phyloP scores from a whole-genome alignment of 768 basidiomycete species.

The Podaxis sp. region DNA sequence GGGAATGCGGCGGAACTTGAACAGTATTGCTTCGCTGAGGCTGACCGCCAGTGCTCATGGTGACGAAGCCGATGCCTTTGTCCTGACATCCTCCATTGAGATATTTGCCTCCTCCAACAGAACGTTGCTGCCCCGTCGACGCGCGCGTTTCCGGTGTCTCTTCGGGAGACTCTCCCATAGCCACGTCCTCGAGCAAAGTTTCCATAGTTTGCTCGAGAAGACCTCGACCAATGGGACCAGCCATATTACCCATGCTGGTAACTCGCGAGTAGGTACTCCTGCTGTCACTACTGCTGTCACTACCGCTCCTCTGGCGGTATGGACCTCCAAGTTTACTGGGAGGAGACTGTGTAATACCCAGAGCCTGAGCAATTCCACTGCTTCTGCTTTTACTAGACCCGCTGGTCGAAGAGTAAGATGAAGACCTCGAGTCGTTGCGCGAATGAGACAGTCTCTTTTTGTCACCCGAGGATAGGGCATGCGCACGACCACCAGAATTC shows the following conservation, averaged over 20 bases:
- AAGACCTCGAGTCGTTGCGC: conserved; percentile 25
- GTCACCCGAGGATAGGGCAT: not conserved
- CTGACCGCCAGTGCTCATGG: conserved; percentile 22
- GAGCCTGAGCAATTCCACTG: conserved; percentile 40
- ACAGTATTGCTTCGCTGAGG: conserved; percentile 54
- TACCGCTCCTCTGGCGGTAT: conserved; percentile 29
- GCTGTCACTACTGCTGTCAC: conserved; percentile 29
- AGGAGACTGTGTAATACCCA: conserved; percentile 43
- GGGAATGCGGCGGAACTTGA: conserved; percentile 37
- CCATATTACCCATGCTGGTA: conserved; percentile 14
- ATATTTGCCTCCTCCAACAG: not conserved
- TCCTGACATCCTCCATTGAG: conserved; percentile 5
- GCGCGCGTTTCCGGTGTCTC: conserved; percentile 14
- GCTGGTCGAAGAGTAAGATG: conserved; percentile 25
- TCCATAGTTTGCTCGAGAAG: conserved; percentile 19
- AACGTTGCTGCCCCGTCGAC: conserved; percentile 2
- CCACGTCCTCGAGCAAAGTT: conserved; percentile 18
- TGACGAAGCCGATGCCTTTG: conserved; percentile 6
- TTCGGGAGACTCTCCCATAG: conserved; percentile 22
- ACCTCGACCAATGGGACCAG: conserved; percentile 12
- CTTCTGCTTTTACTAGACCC: not conserved
- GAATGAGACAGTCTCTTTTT: conserved; percentile 5
- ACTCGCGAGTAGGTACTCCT: conserved; percentile 32
- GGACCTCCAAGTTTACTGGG: conserved; percentile 37
- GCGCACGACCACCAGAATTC: conserved; percentile 11